A percentile compares a stretch with the other conserved stretches of the same genome.
phyloP scores from a whole-genome alignment of 2,329 filamentous ascomycete species.

The Aspergillus carbonarius region DNA sequence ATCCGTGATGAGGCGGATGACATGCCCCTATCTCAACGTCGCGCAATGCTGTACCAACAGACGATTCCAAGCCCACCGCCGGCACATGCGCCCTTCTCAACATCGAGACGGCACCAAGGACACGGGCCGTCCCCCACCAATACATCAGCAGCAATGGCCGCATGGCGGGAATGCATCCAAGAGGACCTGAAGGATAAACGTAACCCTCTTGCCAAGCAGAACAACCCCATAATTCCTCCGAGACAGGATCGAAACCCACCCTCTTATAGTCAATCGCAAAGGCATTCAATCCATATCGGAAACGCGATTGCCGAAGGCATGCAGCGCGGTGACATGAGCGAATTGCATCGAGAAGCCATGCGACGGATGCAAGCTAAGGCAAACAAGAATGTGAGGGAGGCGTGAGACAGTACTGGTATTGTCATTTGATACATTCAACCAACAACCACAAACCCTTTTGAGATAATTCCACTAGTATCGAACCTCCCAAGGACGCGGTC shows the following conservation, averaged over 20 bases:
- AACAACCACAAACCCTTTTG: too few relatives aligned
- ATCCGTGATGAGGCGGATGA: constrained; percentile 57
- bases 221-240: constrained; percentile 19
- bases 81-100: constrained; percentile 45
- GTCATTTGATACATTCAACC: too few relatives aligned
- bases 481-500: too few relatives aligned
- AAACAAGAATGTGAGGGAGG: constrained; percentile 37
- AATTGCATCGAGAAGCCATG: constrained; percentile 76
- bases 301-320: constrained; percentile 71
- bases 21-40: constrained; percentile 69
- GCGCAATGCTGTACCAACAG: constrained; percentile 59
- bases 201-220: constrained; percentile 27
- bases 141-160: constrained; percentile 59
- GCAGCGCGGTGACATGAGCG: constrained; percentile 71
- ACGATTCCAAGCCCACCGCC: constrained; percentile 49
- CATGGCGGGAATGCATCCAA: constrained; percentile 65
- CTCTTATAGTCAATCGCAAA: constrained; percentile 53
- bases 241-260: constrained; percentile 50
- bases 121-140: constrained; percentile 17
- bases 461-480: too few relatives aligned
- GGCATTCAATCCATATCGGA: constrained; percentile 59
- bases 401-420: background rate
- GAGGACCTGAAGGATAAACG: constrained; percentile 55
- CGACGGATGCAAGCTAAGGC: constrained; percentile 70
- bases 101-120: constrained; percentile 15